phyloP scores from a whole-genome alignment of 2,329 filamentous ascomycete genomes.

The Ceratocystis albifundus region DNA sequence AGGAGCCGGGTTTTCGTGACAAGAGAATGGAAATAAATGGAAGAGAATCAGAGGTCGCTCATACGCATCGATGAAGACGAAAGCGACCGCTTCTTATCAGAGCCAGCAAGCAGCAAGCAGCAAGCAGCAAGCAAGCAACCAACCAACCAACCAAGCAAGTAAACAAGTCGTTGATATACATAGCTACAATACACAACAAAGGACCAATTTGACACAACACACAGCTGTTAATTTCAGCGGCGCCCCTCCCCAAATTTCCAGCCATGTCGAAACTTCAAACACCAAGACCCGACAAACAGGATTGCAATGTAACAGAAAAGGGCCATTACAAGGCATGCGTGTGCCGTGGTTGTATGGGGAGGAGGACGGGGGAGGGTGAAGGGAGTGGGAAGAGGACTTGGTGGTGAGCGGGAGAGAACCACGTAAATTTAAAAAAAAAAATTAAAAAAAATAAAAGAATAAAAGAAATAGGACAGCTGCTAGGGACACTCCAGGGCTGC shows the following conservation, averaged over 20 bases:
- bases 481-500: background rate
- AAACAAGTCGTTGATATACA: background rate
- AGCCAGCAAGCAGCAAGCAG: background rate
- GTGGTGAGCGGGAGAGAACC: too few species aligned
- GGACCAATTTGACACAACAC: too few species aligned
- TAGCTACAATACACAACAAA: too few species aligned
- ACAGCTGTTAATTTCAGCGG: background rate
- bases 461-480: background rate
- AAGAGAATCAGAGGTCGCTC: background rate
- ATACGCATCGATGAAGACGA: background rate
- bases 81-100: background rate
- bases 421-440: too few species aligned
- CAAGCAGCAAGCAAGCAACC: background rate
- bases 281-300: conserved; percentile 6
- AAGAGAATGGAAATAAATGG: background rate
- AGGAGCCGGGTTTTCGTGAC: background rate
- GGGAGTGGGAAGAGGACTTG: background rate
- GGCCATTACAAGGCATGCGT: background rate
- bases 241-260: conserved; percentile 7
- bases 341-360: background rate
- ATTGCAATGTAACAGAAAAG: conserved; percentile 8
- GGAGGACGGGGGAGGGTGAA: too few species aligned
- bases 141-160: too few species aligned
- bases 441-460: background rate
- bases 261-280: conserved; percentile 10